Conservation (phyloP, 2,329 filamentous ascomycete genomes). For the Xylaria hypoxylon region DNA sequence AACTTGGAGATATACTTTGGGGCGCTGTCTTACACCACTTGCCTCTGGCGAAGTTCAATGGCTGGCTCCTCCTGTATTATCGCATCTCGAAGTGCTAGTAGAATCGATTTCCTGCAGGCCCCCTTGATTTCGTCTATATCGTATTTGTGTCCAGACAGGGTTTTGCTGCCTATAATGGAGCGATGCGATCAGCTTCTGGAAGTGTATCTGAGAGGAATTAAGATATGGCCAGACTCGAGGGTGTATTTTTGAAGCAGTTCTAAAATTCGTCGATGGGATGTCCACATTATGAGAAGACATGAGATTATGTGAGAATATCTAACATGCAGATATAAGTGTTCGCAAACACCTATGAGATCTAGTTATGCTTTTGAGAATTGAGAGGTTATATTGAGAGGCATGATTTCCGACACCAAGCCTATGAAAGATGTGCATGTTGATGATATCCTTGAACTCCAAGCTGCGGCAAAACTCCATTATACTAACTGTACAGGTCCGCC, state of each 20-base stretch:
- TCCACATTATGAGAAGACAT: too few relatives aligned
- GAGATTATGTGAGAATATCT: background rate
- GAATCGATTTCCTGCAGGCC: too few relatives aligned
- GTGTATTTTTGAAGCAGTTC: background rate
- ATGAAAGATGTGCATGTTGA: background rate
- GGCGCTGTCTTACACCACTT: background rate
- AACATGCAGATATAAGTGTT: background rate
- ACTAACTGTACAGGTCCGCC: background rate
- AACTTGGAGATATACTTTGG: background rate
- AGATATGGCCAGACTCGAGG: background rate
- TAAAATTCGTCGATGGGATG: too few relatives aligned
- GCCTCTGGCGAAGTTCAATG: background rate
- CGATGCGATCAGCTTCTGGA: background rate
- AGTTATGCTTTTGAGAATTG: background rate
- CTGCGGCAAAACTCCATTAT: background rate
- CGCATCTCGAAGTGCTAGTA: background rate
- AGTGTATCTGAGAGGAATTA: background rate
- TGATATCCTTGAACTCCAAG: conserved; percentile 14
- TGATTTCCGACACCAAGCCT: background rate
- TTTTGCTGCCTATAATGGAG: background rate
- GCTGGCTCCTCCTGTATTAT: background rate
- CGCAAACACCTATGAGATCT: too few relatives aligned
- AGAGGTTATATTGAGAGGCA: background rate
- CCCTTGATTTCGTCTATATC: background rate
- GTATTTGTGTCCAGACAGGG: background rate